Conservation (phyloP, 176 grass and related monocot species). For the Zizania latifolia region DNA sequence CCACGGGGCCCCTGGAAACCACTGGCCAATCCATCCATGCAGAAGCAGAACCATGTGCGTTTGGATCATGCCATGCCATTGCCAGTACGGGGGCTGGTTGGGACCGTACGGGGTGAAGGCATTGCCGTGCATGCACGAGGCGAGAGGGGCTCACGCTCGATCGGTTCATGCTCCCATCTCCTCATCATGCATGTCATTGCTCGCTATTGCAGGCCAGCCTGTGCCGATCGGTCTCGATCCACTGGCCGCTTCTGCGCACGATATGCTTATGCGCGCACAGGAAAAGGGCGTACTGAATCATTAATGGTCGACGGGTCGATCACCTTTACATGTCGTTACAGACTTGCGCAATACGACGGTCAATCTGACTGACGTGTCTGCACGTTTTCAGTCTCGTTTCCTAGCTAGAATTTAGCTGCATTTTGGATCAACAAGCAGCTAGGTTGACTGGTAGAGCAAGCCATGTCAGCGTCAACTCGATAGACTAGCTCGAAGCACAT, state of each 20-base stretch:
- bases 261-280: neutral
- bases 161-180: neutral
- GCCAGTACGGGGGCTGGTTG: conserved; percentile 13
- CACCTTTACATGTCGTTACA: too few species aligned
- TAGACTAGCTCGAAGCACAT: neutral
- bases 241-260: neutral
- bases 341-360: too few species aligned
- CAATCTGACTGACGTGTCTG: too few species aligned
- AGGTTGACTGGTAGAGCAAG: too few species aligned
- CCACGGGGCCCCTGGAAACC: too few species aligned
- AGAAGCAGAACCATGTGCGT: conserved; percentile 31
- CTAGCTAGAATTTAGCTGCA: neutral
- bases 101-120: conserved; percentile 24
- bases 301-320: neutral
- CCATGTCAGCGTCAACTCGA: neutral
- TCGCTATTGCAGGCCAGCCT: conserved; percentile 5
- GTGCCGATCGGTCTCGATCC: conserved; percentile 5
- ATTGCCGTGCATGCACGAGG: conserved; percentile 23
- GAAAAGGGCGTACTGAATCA: too few species aligned
- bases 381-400: neutral
- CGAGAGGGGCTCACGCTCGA: neutral
- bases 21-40: neutral
- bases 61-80: conserved; percentile 33
- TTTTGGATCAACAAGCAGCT: too few species aligned
- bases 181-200: too few species aligned